phyloP scores from a whole-genome alignment of 495 filamentous ascomycete genomes.

The Wilcoxina mikolae region DNA sequence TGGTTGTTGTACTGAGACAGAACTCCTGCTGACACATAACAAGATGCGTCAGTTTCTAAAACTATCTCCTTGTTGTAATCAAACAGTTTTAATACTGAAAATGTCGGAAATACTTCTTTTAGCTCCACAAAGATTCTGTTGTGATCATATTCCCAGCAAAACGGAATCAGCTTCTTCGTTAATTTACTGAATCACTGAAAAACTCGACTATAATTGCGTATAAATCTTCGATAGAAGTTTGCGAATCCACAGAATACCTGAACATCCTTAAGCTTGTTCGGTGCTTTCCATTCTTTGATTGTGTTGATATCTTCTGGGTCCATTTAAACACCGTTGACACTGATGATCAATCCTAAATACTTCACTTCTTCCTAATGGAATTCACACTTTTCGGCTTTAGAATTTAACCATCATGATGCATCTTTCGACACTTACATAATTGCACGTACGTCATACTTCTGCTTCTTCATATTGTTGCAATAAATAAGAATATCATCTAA shows the following conservation, averaged over 20 bases:
- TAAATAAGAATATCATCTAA: slow-evolving; percentile 32
- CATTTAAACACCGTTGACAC: not conserved
- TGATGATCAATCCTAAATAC: slow-evolving; percentile 9
- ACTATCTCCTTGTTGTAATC: slow-evolving; percentile 2
- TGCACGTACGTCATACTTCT: no score
- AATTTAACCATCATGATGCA: slow-evolving; percentile 23
- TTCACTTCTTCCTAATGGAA: slow-evolving; percentile 5
- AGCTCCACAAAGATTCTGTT: slow-evolving; percentile 8
- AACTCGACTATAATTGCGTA: slow-evolving; percentile 17
- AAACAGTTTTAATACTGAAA: slow-evolving; percentile 14
- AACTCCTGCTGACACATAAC: slow-evolving; percentile 11
- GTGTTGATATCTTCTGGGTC: not conserved
- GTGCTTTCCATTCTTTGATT: not conserved
- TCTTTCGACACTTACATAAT: no score
- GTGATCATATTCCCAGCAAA: not conserved
- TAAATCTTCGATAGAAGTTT: slow-evolving; percentile 31
- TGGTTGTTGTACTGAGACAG: slow-evolving; percentile 13
- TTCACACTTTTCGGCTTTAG: slow-evolving; percentile 29
- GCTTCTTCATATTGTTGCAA: slow-evolving; percentile 14
- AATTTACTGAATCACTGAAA: not conserved
- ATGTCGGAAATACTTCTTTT: slow-evolving; percentile 6
- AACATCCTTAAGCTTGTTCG: slow-evolving; percentile 19
- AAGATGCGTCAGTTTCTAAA: slow-evolving; percentile 19
- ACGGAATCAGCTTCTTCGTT: not conserved
- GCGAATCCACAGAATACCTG: slow-evolving; percentile 28